Evolutionary conservation across 306 rosid species (phyloP), one percentile per base, ranked within the genome.

Genomic region (Cicer pinnatifidum): DNA sequence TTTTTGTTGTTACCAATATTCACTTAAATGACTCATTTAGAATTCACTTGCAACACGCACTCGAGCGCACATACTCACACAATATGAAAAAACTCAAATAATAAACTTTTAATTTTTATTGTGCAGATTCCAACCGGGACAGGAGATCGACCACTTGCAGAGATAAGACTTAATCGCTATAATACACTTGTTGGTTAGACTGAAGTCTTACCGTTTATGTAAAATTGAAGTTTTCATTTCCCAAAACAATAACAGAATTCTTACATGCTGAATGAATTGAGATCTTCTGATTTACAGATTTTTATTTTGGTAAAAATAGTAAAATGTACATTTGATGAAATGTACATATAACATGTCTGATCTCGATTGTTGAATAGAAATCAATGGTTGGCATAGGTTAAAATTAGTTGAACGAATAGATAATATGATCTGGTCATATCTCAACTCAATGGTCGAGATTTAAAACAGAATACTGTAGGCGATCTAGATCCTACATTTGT

Each of bases 161-260:
- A 92, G 89, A 92, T 92, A 78, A 84, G 96, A 82, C 98, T 92
- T 73, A 44, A 92, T 96, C 96, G 87, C 72, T 94, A 96, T 56
- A 88, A 92, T 72, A 96, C 96, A 1, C 98, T 92, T 33, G 96
- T 91, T 38, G 92, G 89, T 57, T 92, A 86, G 83, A 65, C 75
- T 35, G 28, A 13, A 45, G 46, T 58, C 20, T 72, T 6, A 37
- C 28, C 59, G 17, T 50, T 5, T 15, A 16, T 74, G 77, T 80
- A 51, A 58, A 58, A 53, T 51, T 8, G 35, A 43, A 15, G 59
- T 20, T 11, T 50, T 33, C n/a, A 17, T 46, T 37, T 47, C 17
- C 44, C 40, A 2, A 54, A 48, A 72, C 48, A 62, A 15, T 8
- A 47, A 37, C 56, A 44, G 76, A 23, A 53, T 56, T 76, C 66